A percentile compares a stretch with the other conserved stretches of the same genome.
Evolutionary conservation across 805 yeast genomes (phyloP).

Genomic region (Saccharomycopsis selenospora): DNA sequence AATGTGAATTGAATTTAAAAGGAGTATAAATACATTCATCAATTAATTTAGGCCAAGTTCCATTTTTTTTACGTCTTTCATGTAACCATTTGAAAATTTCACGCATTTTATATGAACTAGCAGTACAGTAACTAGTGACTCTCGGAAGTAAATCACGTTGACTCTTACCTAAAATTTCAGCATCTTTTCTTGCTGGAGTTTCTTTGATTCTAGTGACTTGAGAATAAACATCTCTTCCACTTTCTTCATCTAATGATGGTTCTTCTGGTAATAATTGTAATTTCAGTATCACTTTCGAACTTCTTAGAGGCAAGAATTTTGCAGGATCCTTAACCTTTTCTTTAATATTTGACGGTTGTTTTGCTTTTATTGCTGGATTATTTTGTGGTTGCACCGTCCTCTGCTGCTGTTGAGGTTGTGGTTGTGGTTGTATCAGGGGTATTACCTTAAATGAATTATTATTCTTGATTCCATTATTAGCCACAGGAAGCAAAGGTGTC

Average conservation of each 20-base stretch:
- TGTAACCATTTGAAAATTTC: constrained; percentile 80
- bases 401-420: neutral
- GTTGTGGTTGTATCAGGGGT: neutral
- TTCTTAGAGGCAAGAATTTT: neutral
- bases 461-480: constrained; percentile 20
- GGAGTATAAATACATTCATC: constrained; percentile 96
- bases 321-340: constrained; percentile 16
- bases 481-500: constrained; percentile 25
- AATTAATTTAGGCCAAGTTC: constrained; percentile 78
- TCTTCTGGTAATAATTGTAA: constrained; percentile 23
- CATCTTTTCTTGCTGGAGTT: constrained; percentile 84
- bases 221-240: constrained; percentile 59
- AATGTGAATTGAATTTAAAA: constrained; percentile 35
- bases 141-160: constrained; percentile 76
- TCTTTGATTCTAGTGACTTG: constrained; percentile 82
- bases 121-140: constrained; percentile 94
- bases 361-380: constrained; percentile 2
- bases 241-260: constrained; percentile 29
- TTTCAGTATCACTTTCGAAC: neutral
- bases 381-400: neutral
- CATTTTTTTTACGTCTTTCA: constrained; percentile 52
- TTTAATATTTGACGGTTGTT: neutral
- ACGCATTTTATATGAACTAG: constrained; percentile 85
- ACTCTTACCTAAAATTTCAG: constrained; percentile 80
- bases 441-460: constrained; percentile 15